phyloP scores from a whole-genome alignment of 139 green algal species.

The Marvania coccoides region DNA sequence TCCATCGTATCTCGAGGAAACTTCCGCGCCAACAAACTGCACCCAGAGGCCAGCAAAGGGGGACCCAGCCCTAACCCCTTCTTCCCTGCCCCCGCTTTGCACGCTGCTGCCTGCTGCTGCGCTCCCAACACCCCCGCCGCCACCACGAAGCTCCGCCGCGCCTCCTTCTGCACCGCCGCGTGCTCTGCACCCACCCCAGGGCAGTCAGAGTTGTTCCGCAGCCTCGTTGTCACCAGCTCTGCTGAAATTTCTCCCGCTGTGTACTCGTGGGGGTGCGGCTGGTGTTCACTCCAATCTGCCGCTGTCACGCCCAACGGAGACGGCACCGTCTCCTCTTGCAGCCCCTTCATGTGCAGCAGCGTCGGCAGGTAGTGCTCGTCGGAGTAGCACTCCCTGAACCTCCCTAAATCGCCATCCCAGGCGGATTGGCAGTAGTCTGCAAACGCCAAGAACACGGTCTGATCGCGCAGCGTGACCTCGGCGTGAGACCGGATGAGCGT shows the following conservation, averaged over 20 bases:
- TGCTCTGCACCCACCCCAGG: background rate
- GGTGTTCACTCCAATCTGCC: background rate
- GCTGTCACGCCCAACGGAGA: background rate
- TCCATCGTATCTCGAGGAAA: background rate
- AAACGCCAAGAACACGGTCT: conserved; percentile 1
- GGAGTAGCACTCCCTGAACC: conserved; percentile 4
- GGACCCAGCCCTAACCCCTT: too few relatives aligned
- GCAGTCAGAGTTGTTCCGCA: background rate
- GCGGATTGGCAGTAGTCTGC: conserved; percentile 1
- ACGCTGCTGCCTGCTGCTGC: background rate
- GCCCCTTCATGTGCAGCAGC: conserved; percentile 13
- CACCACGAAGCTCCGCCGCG: background rate
- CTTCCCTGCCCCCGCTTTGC: too few relatives aligned
- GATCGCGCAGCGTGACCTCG: conserved; percentile 4
- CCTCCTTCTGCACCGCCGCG: background rate
- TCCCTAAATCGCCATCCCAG: conserved; percentile 5
- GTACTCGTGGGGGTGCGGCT: background rate
- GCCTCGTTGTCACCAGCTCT: background rate
- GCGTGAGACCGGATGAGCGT: conserved; percentile 16
- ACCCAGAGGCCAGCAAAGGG: background rate
- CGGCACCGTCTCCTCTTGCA: conserved; percentile 1
- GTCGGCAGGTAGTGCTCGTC: conserved; percentile 19
- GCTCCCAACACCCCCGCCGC: background rate
- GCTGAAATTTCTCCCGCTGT: background rate
- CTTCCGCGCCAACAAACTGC: background rate